A percentile compares a stretch with the other conserved stretches of the same genome.
Evolutionary conservation across 2,329 filamentous ascomycete species (phyloP).

Genomic region (Diplodia mutila): DNA sequence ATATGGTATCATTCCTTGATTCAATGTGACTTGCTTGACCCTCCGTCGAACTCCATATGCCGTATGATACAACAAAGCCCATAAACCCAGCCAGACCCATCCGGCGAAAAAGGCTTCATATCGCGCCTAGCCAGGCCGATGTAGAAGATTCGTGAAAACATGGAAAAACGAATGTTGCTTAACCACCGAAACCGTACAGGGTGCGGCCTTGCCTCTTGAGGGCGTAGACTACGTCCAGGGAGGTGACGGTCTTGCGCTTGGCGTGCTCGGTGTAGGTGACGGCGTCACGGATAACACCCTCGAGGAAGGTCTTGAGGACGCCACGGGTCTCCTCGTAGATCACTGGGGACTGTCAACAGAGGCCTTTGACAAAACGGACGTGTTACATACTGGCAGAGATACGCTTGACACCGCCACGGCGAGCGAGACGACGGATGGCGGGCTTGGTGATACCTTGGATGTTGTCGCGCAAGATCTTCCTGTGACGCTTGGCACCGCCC

Average conservation of each 20-base stretch:
- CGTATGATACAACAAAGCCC: slow-evolving; percentile 27
- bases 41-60: slow-evolving; percentile 25
- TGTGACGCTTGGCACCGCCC: slow-evolving; percentile 59
- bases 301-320: slow-evolving; percentile 78
- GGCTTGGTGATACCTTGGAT: slow-evolving; percentile 61
- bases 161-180: slow-evolving; percentile 46
- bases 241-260: slow-evolving; percentile 79
- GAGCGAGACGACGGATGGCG: slow-evolving; percentile 58
- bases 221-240: slow-evolving; percentile 66
- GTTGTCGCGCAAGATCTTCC: slow-evolving; percentile 60
- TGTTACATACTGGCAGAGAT: slow-evolving; percentile 52
- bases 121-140: slow-evolving; percentile 23
- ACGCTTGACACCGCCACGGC: slow-evolving; percentile 59
- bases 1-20: slow-evolving; percentile 26
- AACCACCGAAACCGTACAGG: slow-evolving; percentile 90
- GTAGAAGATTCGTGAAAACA: slow-evolving; percentile 27
- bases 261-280: slow-evolving; percentile 81
- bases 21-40: slow-evolving; percentile 25
- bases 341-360: slow-evolving; percentile 52
- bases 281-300: slow-evolving; percentile 75
- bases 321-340: slow-evolving; percentile 80
- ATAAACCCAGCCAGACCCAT: slow-evolving; percentile 25
- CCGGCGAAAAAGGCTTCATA: slow-evolving; percentile 23
- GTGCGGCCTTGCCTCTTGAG: slow-evolving; percentile 69
- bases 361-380: slow-evolving; percentile 2